A percentile compares a stretch with the other conserved stretches of the same genome.
phyloP scores from a whole-genome alignment of 768 basidiomycete species.

The Lyophyllum atratum region DNA sequence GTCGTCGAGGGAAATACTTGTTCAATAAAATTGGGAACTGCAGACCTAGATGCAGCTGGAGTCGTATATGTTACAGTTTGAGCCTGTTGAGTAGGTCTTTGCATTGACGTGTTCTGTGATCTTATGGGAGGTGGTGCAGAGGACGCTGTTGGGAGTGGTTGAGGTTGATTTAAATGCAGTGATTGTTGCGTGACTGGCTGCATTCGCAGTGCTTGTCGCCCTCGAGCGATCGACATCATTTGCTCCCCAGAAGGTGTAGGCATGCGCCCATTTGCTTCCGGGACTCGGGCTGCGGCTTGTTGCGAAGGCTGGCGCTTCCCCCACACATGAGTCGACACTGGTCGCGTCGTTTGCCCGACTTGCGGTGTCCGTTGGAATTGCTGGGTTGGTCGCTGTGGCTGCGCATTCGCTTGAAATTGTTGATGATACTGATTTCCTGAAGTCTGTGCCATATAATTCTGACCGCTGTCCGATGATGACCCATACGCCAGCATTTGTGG shows the following conservation, averaged over 20 bases:
- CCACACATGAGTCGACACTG: neutral
- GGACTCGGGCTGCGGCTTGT: neutral
- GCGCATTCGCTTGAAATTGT: neutral
- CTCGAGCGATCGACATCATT: neutral
- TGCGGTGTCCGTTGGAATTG: neutral
- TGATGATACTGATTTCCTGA: neutral
- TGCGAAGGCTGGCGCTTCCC: neutral
- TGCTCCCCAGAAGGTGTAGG: neutral
- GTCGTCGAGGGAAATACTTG: neutral
- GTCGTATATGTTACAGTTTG: neutral
- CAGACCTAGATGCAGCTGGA: neutral
- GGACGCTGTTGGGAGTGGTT: neutral
- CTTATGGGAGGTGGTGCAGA: neutral
- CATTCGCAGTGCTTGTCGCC: slow-evolving; percentile 13
- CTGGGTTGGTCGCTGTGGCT: neutral
- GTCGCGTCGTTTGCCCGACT: neutral
- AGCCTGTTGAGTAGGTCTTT: neutral
- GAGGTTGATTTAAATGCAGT: neutral
- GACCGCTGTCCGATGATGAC: neutral
- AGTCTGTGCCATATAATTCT: neutral
- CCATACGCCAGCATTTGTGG: neutral
- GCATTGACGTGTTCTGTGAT: neutral
- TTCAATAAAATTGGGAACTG: slow-evolving; percentile 9
- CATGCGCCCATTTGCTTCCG: neutral
- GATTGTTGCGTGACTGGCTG: slow-evolving; percentile 7